Evolutionary conservation across 192 early-diverging fungal species (phyloP), one percentile per base, ranked within the genome.

Genomic region (Backusella australiensis): DNA sequence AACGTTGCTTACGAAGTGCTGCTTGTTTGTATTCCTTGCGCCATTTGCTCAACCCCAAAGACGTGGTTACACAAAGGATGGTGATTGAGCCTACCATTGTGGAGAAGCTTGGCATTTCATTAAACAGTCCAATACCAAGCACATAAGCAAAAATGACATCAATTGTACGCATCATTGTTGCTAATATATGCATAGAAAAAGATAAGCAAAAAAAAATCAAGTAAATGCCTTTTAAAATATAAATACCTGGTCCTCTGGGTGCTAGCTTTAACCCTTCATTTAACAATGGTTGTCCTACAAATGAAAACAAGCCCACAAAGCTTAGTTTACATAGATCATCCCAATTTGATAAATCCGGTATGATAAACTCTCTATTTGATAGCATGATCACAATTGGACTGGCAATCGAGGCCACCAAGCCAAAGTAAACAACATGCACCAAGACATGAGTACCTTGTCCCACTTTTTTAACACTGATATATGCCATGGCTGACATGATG

Each of bases 371-470:
- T 83, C 75, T 52, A 77, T 86, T 6, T 69, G 75, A 23, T 85
- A 83, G 15, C 6, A 49, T 65, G 15, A 89, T 69, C 1, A 82
- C 87, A 78, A 88, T 7, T 42, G 74, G 6, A 73, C 77, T 65
- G 19, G 92, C 69, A 1, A 90, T 56, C 34, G 88, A 80, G 34
- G 90, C 89, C 53, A 92, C 73, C 7, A 81, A 78, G 8, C 94
- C 94, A 84, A 93, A 93, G 71, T 94, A 94, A 29, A 89, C 86
- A 6, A 94, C 91, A 71, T 94, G 94, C 34, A 93, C 91, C 86
- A 94, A 89, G 15, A 86, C 90, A 74, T 93, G 91, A 12, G 90
- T 90, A 4, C 83, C 81, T n/a, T 85, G 82, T 9, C 93, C 93
- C 52, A 94, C 86, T 75, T 89, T 89, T 59, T 93, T 89, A 34